Percentiles rank a stretch among this genome's conserved stretches.
Conservation (phyloP, 306 rosid species). For the Psophocarpus tetragonolobus region DNA sequence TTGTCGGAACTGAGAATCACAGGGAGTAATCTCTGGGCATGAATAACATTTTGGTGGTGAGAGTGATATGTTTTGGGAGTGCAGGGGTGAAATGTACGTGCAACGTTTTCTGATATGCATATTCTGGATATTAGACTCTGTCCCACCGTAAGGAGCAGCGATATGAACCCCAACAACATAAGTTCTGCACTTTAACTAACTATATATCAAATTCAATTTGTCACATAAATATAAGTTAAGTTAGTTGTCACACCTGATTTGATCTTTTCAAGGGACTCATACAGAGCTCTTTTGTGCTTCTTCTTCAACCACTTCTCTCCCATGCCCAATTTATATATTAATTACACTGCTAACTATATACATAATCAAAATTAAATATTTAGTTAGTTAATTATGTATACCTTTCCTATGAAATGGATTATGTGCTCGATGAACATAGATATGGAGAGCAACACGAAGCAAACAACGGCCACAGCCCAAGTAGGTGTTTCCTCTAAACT, state of each 20-base stretch:
- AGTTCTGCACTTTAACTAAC: no score
- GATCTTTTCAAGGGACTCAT: not conserved
- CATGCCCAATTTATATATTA: no score
- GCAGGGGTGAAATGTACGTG: not conserved
- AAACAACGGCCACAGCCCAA: not conserved
- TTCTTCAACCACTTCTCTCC: not conserved
- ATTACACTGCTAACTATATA: no score
- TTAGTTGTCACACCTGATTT: not conserved
- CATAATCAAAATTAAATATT: not conserved
- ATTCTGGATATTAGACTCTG: not conserved
- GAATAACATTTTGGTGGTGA: no score
- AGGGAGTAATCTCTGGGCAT: not conserved
- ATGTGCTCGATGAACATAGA: not conserved
- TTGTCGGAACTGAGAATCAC: not conserved
- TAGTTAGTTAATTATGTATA: not conserved
- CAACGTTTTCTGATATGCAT: constrained; percentile 7
- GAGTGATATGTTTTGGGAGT: no score
- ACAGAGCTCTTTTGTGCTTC: not conserved
- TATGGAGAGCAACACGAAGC: not conserved
- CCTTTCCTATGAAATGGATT: not conserved
- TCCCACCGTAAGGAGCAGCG: not conserved
- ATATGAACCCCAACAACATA: not conserved
- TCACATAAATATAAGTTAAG: not conserved
- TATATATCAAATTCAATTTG: no score
- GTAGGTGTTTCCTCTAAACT: not conserved